Percentiles rank a stretch among this genome's conserved stretches.
phyloP scores from a whole-genome alignment of 805 yeast genomes.

The Hermanozyma aechmeae region DNA sequence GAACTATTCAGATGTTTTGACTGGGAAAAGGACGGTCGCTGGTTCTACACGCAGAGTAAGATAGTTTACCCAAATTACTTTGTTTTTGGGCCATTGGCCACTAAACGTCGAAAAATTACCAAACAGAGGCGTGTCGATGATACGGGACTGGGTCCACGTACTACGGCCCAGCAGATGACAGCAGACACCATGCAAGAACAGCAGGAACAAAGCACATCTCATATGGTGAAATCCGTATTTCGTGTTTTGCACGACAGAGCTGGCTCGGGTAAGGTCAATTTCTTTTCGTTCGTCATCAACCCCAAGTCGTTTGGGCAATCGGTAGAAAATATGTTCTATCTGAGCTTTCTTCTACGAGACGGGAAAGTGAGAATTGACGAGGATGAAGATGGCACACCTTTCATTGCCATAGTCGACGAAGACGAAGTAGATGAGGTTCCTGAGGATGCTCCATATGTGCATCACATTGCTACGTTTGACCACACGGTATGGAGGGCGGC shows the following conservation, averaged over 20 bases:
- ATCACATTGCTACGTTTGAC: conserved; percentile 67
- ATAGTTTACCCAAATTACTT: conserved; percentile 48
- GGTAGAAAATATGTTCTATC: conserved; percentile 75
- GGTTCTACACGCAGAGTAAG: conserved; percentile 37
- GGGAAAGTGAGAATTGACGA: conserved; percentile 47
- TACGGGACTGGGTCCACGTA: conserved; percentile 26
- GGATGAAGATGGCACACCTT: conserved; percentile 39
- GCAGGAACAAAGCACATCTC: conserved; percentile 54
- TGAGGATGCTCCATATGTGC: conserved; percentile 19
- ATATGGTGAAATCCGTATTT: conserved; percentile 50
- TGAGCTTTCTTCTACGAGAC: conserved; percentile 73
- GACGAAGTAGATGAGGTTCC: conserved; percentile 14
- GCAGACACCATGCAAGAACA: conserved; percentile 41
- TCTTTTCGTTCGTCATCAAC: conserved; percentile 62
- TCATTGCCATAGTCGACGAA: conserved; percentile 23
- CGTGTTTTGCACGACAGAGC: conserved; percentile 19
- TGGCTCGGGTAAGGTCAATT: conserved; percentile 33
- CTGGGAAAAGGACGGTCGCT: conserved; percentile 52
- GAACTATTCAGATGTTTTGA: conserved; percentile 36
- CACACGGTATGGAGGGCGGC: conserved; percentile 55
- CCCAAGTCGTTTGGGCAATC: conserved; percentile 71
- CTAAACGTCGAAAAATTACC: conserved; percentile 44
- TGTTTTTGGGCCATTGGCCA: conserved; percentile 60
- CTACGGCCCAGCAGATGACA: conserved; percentile 47
- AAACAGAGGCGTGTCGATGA: conserved; percentile 30